A percentile compares a stretch with the other conserved stretches of the same genome.
phyloP scores from a whole-genome alignment of 2,329 filamentous ascomycete species.

The Ophiosphaerella korrae region DNA sequence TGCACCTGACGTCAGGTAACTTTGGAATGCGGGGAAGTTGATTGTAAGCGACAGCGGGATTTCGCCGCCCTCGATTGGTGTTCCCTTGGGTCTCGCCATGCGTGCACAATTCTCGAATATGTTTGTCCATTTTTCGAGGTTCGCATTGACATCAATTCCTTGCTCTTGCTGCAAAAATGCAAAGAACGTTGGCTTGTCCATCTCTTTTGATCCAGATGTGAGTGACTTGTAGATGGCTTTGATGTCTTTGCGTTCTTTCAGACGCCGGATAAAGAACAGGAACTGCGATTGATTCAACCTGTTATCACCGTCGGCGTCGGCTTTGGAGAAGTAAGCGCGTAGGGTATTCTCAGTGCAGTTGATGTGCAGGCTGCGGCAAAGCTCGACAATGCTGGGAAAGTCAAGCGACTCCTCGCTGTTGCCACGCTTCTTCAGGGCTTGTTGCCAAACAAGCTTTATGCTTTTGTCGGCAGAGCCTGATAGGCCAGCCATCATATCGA shows the following conservation, averaged over 20 bases:
- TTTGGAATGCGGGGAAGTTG: conserved; percentile 77
- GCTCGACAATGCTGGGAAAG: conserved; percentile 75
- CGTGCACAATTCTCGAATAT: conserved; percentile 72
- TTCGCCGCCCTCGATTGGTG: conserved; percentile 37
- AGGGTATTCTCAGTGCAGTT: conserved; percentile 81
- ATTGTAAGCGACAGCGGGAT: conserved; percentile 62
- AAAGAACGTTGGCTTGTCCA: conserved; percentile 76
- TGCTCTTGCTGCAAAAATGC: conserved; percentile 76
- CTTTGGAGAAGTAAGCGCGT: conserved; percentile 73
- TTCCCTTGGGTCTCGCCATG: conserved; percentile 49
- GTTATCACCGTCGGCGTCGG: conserved; percentile 68
- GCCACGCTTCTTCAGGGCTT: conserved; percentile 73
- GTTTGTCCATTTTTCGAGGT: conserved; percentile 69
- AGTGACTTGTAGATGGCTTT: conserved; percentile 71
- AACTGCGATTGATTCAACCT: conserved; percentile 81
- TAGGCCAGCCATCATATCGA: conserved; percentile 87
- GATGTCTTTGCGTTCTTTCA: conserved; percentile 86
- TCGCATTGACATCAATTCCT: conserved; percentile 72
- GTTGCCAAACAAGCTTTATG: conserved; percentile 82
- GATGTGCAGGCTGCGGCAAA: conserved; percentile 91
- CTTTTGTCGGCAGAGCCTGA: conserved; percentile 77
- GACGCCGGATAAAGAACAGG: conserved; percentile 76
- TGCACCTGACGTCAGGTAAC: conserved; percentile 51
- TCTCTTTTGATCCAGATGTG: conserved; percentile 61
- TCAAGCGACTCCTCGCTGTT: conserved; percentile 73